phyloP scores from a whole-genome alignment of 2,329 filamentous ascomycete genomes.

The Colletotrichum neosansevieriae region DNA sequence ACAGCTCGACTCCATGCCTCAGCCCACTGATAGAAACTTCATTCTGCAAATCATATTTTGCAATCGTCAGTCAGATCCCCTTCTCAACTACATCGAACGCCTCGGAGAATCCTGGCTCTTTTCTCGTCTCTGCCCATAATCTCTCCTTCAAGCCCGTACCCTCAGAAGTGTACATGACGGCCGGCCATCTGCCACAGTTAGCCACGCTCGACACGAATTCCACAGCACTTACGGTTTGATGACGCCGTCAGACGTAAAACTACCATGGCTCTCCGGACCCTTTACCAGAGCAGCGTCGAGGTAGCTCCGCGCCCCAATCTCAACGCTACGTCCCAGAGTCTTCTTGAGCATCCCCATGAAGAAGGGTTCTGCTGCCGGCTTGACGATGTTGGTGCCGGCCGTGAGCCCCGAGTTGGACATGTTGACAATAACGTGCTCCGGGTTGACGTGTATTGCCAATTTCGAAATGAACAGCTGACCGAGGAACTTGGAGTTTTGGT shows the following conservation, averaged over 20 bases:
- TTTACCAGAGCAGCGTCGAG: slow-evolving; percentile 59
- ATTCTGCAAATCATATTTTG: no score
- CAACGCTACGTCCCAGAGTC: slow-evolving; percentile 46
- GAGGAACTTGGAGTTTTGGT: slow-evolving; percentile 48
- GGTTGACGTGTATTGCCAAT: slow-evolving; percentile 51
- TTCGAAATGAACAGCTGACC: slow-evolving; percentile 52
- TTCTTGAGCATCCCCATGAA: slow-evolving; percentile 42
- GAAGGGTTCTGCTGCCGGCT: slow-evolving; percentile 43
- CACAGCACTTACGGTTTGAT: slow-evolving; percentile 56
- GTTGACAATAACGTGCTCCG: slow-evolving; percentile 59
- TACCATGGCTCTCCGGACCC: slow-evolving; percentile 62
- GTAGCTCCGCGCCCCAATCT: slow-evolving; percentile 58
- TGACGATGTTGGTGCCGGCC: slow-evolving; percentile 56
- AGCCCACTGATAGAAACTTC: no score
- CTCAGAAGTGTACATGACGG: slow-evolving; percentile 37
- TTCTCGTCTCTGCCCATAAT: slow-evolving; percentile 35
- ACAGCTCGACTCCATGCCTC: no score
- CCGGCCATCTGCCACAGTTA: slow-evolving; percentile 21
- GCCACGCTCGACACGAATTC: not conserved
- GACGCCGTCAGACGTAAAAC: slow-evolving; percentile 59
- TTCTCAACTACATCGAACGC: slow-evolving; percentile 32
- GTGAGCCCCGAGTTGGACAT: slow-evolving; percentile 59
- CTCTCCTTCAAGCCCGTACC: slow-evolving; percentile 24
- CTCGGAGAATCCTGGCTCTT: slow-evolving; percentile 35
- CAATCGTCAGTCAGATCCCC: not conserved